These are phyloP conservation scores for Eucalyptus rudis DNA, from an alignment of 345 rosid genomes.

Conservation along the genomic window DNA sequence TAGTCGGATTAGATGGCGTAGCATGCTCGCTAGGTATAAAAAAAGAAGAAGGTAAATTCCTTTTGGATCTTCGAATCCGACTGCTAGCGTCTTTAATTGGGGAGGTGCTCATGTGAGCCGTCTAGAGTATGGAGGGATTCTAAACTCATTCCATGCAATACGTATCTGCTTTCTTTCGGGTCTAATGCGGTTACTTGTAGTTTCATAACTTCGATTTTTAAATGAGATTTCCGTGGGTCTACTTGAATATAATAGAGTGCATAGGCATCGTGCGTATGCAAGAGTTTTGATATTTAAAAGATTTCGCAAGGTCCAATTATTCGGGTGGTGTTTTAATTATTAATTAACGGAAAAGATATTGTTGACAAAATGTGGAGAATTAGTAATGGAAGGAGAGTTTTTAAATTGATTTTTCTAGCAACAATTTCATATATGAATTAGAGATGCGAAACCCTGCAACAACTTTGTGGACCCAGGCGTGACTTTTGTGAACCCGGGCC, in stretches of 20 bases:
- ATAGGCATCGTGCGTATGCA: not conserved
- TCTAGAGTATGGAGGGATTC: not conserved
- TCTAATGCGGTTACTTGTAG: not conserved
- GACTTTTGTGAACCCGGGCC: not conserved
- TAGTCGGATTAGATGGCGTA: not conserved
- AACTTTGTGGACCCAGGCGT: not conserved
- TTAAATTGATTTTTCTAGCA: not conserved
- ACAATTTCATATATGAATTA: not conserved
- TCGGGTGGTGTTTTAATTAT: not conserved
- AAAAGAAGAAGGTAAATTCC: not conserved
- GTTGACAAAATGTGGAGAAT: not conserved
- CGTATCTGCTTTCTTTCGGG: not conserved
- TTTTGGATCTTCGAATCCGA: not conserved
- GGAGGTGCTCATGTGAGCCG: not conserved
- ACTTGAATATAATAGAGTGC: not conserved
- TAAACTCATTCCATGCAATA: not conserved
- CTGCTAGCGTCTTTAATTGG: not conserved
- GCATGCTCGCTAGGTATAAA: not conserved
- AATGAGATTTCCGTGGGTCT: rapidly evolving
- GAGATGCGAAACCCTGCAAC: not conserved
- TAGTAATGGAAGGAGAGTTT: not conserved
- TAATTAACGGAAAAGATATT: not conserved
- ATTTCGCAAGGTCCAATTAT: not conserved
- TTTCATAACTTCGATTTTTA: not conserved
- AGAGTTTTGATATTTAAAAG: not conserved